Evolutionary conservation across 495 filamentous ascomycete species (phyloP).

Genomic region (Aspergillus affinis): DNA sequence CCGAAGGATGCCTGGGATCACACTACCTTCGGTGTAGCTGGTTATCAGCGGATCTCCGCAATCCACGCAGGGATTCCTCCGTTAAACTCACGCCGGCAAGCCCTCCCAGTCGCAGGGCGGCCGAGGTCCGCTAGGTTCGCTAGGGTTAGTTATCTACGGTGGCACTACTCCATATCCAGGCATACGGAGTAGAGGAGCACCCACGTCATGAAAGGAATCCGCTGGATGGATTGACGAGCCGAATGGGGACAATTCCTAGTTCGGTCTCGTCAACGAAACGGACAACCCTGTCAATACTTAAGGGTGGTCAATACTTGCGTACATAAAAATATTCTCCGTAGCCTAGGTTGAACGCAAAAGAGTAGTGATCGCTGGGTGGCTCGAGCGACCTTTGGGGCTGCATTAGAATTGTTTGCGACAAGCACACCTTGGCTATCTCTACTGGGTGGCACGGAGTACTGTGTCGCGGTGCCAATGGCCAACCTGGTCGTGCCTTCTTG

Average conservation of each 20-base stretch:
- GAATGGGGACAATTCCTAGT: not conserved
- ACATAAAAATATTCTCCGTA: not conserved
- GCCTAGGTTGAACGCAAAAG: not conserved
- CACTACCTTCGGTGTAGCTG: not conserved
- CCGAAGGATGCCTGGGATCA: not conserved
- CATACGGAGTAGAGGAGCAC: not conserved
- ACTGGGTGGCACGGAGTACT: not conserved
- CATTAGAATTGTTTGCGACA: too few relatives aligned
- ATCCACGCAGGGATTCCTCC: conserved; percentile 9
- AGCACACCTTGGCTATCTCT: conserved; percentile 3
- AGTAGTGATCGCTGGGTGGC: conserved; percentile 12
- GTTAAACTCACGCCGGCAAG: conserved; percentile 1
- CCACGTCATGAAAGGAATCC: not conserved
- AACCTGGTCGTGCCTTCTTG: not conserved
- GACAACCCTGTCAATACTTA: not conserved
- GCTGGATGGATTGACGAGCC: not conserved
- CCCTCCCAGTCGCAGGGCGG: not conserved
- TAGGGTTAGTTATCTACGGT: not conserved
- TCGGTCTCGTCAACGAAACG: not conserved
- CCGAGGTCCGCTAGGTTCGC: conserved; percentile 12
- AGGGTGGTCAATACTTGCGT: too few relatives aligned
- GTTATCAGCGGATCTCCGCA: conserved; percentile 13
- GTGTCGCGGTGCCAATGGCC: not conserved
- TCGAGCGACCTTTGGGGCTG: conserved; percentile 1
- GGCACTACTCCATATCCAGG: not conserved